Evolutionary conservation across 1,284 basidiomycete genomes (phyloP).

Genomic region (Puccinia novopanici): DNA sequence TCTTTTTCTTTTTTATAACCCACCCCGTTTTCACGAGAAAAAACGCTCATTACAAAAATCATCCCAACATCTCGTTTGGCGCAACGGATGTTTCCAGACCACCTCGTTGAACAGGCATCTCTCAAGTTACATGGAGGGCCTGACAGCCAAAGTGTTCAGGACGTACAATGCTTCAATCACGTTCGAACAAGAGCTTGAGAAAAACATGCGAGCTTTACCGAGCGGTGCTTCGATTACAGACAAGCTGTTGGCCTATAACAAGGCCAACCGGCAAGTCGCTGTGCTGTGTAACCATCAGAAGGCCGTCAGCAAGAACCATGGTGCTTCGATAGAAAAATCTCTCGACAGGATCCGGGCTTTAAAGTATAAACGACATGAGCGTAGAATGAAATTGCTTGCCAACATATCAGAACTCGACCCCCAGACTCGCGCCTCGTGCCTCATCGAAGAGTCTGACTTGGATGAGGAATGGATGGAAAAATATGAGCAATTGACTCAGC

Average conservation of each 20-base stretch:
- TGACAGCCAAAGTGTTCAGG: constrained; percentile 98
- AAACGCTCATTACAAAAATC: background rate
- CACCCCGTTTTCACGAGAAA: background rate
- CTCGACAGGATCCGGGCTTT: constrained; percentile 72
- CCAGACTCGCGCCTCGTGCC: constrained; percentile 74
- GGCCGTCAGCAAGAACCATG: constrained; percentile 84
- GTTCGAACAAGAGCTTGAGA: constrained; percentile 83
- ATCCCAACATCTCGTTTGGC: background rate
- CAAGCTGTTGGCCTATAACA: constrained; percentile 91
- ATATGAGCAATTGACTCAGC: constrained; percentile 72
- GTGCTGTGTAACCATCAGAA: constrained; percentile 98
- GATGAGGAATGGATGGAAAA: constrained; percentile 85
- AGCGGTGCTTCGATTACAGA: constrained; percentile 74
- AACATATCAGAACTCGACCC: constrained; percentile 64
- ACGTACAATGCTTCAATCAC: constrained; percentile 95
- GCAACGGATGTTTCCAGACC: constrained; percentile 65
- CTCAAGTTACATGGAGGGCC: constrained; percentile 85
- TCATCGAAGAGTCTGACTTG: constrained; percentile 82
- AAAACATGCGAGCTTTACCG: constrained; percentile 64
- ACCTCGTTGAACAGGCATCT: constrained; percentile 83
- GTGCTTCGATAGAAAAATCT: constrained; percentile 87
- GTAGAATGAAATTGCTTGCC: constrained; percentile 77
- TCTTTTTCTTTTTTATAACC: too few relatives aligned
- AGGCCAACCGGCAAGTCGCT: constrained; percentile 90
- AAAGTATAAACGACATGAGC: constrained; percentile 92